Conservation (phyloP, 208 protist genomes). For the Herpetomonas tarakana region DNA sequence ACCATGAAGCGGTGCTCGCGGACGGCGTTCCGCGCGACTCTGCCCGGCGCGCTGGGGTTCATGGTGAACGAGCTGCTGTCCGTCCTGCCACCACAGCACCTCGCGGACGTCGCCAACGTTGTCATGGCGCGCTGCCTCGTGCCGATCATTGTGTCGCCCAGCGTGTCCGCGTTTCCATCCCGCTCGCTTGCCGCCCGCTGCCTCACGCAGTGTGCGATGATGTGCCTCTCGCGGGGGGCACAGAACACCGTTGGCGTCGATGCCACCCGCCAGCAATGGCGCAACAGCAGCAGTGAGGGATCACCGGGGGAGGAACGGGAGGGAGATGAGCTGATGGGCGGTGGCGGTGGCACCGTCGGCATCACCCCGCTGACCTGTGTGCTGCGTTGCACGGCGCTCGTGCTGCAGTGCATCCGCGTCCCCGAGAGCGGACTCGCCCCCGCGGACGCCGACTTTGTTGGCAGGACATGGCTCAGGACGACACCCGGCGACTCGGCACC, state of each 20-base stretch:
- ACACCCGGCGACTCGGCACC: neutral
- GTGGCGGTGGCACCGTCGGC: neutral
- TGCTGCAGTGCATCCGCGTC: slow-evolving; percentile 22
- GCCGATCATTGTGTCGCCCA: slow-evolving; percentile 56
- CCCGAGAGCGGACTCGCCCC: slow-evolving; percentile 26
- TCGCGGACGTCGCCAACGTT: slow-evolving; percentile 23
- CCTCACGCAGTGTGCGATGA: slow-evolving; percentile 52
- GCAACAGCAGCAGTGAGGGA: neutral
- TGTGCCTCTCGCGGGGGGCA: slow-evolving; percentile 34
- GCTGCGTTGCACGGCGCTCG: slow-evolving; percentile 30
- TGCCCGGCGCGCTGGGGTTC: slow-evolving; percentile 61
- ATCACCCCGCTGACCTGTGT: slow-evolving; percentile 17
- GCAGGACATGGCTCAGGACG: slow-evolving; percentile 18
- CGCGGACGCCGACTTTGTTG: slow-evolving; percentile 20
- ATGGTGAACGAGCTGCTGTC: slow-evolving; percentile 58
- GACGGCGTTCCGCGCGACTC: slow-evolving; percentile 53
- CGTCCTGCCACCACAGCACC: slow-evolving; percentile 21
- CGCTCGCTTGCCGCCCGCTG: slow-evolving; percentile 42
- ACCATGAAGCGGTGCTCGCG: slow-evolving; percentile 65
- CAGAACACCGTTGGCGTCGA: slow-evolving; percentile 1
- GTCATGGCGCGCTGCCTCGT: slow-evolving; percentile 70
- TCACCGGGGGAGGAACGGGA: neutral
- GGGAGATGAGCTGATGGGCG: neutral
- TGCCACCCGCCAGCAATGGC: neutral
- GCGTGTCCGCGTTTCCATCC: slow-evolving; percentile 19